phyloP scores from a whole-genome alignment of 148 eudicot species.

The Camellia granthamiana region DNA sequence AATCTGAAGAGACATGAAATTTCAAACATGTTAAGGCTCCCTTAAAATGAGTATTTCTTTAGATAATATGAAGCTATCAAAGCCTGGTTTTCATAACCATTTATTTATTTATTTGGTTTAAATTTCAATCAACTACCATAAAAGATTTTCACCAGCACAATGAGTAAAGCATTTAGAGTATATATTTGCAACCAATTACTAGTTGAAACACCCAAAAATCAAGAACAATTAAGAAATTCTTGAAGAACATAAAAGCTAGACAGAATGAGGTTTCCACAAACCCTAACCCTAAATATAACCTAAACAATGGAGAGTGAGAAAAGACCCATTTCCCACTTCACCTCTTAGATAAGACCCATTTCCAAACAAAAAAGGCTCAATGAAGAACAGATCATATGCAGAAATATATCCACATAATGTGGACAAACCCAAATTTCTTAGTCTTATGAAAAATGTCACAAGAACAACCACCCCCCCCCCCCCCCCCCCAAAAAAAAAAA shows the following conservation, averaged over 20 bases:
- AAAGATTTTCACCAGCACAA: background rate
- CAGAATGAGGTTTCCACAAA: conserved; percentile 18
- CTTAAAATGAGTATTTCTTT: background rate
- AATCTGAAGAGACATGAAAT: background rate
- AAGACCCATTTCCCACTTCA: conserved; percentile 5
- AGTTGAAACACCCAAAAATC: background rate
- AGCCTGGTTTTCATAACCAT: background rate
- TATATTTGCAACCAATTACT: background rate
- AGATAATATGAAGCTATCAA: background rate
- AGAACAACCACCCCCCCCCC: background rate
- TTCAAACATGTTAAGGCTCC: background rate
- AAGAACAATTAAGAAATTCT: background rate
- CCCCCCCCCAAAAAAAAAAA: no score
- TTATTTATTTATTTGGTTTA: background rate
- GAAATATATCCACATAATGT: background rate
- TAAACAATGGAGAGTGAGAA: background rate
- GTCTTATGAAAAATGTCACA: background rate
- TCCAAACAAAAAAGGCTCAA: background rate
- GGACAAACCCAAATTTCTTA: background rate
- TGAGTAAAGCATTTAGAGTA: background rate
- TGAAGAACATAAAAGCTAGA: background rate
- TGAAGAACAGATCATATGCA: background rate
- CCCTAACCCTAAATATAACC: conserved; percentile 35
- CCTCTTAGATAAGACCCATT: background rate
- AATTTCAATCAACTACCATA: background rate